phyloP scores from a whole-genome alignment of 129 eudicot species.

The carrot (Daucus carota) region DH1_v3.0 NC_030388.2:23337501-23338000 shows the following conservation, averaged over 20 bases:
- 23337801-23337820: background rate
- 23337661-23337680: conserved; percentile 86
- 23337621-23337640: conserved; percentile 91
- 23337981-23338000: background rate
- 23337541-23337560: conserved; percentile 11
- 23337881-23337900: background rate
- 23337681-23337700: conserved; percentile 86
- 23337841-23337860: background rate
- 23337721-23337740: conserved; percentile 23
- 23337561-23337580: conserved; percentile 36
- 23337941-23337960: background rate
- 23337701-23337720: conserved; percentile 92
- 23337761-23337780: background rate
- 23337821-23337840: background rate
- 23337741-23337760: background rate
- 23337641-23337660: conserved; percentile 93
- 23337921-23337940: background rate
- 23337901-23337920: background rate
- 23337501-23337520: conserved; percentile 6
- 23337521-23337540: conserved; percentile 5
- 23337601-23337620: conserved; percentile 94
- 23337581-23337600: conserved; percentile 67
- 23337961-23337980: background rate
- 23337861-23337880: background rate
- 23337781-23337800: background rate